Base-by-base conservation (phyloP, 2,329 filamentous ascomycete species). In the Neofusicoccum kwambonambiense region DNA sequence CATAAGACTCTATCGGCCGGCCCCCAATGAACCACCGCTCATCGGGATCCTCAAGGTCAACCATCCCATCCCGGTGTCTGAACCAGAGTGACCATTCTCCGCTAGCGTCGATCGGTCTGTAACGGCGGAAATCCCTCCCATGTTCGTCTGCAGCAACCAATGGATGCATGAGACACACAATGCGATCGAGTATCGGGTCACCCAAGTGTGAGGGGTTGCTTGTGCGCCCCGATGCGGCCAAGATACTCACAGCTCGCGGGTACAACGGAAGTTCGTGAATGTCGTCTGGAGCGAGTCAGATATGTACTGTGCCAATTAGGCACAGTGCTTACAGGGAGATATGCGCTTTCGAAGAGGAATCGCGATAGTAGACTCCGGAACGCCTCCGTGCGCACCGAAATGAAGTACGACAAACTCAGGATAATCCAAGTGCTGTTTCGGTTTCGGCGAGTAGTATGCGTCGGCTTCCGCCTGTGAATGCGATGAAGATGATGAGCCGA, bases 1-100 rank as follows among this genome's bases (percentile, higher is more conserved):
- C 70, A 57, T 72, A 74, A 44, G 70, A 75, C 65, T 76, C 70
- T 17, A 80, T 72, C 63, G 74, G 71, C 66, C 70, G 70, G 6
- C 70, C 75, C 27, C 67, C 70, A 17, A 79, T 71, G 49, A 73
- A 76, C 70, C 70, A 74, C 22, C 67, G 68, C n/a, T 68, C 72
- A 1, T 66, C 60, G 11, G 67, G 56, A 39, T 70, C 66, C 19
- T 73, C 70, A 54, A 80, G 72, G 3, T 67, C 67, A 15, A 79
- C 72, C 35, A 70, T 50, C 6, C 71, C 74, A 60, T 79, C 77
- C 19, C 56, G 65, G 8, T 69, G 64, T 56, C 69, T 70, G 58
- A 79, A 76, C 66, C 68, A 67, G 13, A 71, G 67, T 22, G 66
- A 64, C 69, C 67, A 72, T 31, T 60, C 66, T 41, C 64, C 60